Conservation (phyloP, 108 stramenopile genomes). For the Nitzschia sp. region DNA sequence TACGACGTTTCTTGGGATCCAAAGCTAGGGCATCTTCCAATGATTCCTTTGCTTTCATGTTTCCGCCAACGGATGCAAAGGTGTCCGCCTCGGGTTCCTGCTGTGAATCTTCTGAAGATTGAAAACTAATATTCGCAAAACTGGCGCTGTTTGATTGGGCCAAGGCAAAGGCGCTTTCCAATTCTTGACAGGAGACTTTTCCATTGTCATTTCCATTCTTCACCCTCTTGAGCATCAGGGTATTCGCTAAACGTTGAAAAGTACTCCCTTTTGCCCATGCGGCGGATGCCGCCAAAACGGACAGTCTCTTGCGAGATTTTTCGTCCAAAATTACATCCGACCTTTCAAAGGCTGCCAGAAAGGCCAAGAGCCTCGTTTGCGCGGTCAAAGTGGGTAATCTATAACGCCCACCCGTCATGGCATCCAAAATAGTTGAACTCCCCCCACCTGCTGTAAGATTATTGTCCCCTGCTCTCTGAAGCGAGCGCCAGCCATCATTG, state of each 20-base stretch:
- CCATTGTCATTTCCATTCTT: not conserved
- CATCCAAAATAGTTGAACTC: slow-evolving; percentile 44
- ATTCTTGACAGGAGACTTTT: slow-evolving; percentile 24
- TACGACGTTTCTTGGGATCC: slow-evolving; percentile 47
- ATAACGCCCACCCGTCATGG: slow-evolving; percentile 52
- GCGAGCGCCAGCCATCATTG: slow-evolving; percentile 52
- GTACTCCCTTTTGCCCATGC: slow-evolving; percentile 53
- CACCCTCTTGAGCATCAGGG: slow-evolving; percentile 19
- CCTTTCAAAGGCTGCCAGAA: slow-evolving; percentile 45
- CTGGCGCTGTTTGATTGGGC: slow-evolving; percentile 6
- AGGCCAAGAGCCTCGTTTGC: slow-evolving; percentile 46
- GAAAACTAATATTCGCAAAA: slow-evolving; percentile 25
- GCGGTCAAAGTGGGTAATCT: slow-evolving; percentile 53
- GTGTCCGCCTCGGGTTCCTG: not conserved
- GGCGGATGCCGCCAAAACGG: slow-evolving; percentile 51
- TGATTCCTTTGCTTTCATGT: slow-evolving; percentile 69
- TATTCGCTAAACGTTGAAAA: slow-evolving; percentile 49
- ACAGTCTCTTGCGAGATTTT: slow-evolving; percentile 34
- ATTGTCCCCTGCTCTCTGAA: not conserved
- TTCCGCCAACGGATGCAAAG: slow-evolving; percentile 75
- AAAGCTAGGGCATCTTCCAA: slow-evolving; percentile 75
- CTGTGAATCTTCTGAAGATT: not conserved
- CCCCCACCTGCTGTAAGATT: slow-evolving; percentile 3
- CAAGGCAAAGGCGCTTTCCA: slow-evolving; percentile 42
- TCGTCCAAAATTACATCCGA: slow-evolving; percentile 37